Percentiles rank a stretch among this genome's conserved stretches.
Evolutionary conservation across 768 basidiomycete genomes (phyloP).

Genomic region (Termitomyces sp.): DNA sequence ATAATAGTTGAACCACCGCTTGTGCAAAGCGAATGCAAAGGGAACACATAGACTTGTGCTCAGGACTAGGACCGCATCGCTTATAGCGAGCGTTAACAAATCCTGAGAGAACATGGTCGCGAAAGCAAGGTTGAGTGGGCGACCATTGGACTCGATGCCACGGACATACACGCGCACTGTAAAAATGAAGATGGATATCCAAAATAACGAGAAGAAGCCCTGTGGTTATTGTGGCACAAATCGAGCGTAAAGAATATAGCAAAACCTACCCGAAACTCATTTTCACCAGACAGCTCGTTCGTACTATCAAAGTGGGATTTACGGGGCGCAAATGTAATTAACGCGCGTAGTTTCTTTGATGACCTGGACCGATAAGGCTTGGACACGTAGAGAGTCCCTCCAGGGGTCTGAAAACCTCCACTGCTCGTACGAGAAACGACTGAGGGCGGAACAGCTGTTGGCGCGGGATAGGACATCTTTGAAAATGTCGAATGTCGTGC

Average conservation of each 20-base stretch:
- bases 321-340: constrained; percentile 83
- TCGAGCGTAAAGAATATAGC: not conserved
- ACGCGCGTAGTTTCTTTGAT: constrained; percentile 73
- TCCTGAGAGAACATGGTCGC: constrained; percentile 86
- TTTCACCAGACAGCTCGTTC: constrained; percentile 66
- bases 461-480: not conserved
- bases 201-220: constrained; percentile 96
- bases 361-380: constrained; percentile 69
- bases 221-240: constrained; percentile 19
- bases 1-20: constrained; percentile 79
- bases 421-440: constrained; percentile 15
- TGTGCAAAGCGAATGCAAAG: constrained; percentile 70
- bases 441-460: not conserved
- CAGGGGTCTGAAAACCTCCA: constrained; percentile 45
- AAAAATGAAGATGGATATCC: constrained; percentile 84
- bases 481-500: not conserved
- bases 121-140: constrained; percentile 73
- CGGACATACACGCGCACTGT: constrained; percentile 71
- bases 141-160: constrained; percentile 73
- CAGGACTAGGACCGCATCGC: constrained; percentile 76
- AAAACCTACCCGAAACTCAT: constrained; percentile 74
- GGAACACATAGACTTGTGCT: constrained; percentile 76
- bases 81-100: constrained; percentile 73
- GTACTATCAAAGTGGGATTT: constrained; percentile 80
- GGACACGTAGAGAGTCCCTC: constrained; percentile 69